These are phyloP conservation scores for Sistotremastrum suecicum DNA, from an alignment of 768 basidiomycete species.

Conservation along the genomic window DNA sequence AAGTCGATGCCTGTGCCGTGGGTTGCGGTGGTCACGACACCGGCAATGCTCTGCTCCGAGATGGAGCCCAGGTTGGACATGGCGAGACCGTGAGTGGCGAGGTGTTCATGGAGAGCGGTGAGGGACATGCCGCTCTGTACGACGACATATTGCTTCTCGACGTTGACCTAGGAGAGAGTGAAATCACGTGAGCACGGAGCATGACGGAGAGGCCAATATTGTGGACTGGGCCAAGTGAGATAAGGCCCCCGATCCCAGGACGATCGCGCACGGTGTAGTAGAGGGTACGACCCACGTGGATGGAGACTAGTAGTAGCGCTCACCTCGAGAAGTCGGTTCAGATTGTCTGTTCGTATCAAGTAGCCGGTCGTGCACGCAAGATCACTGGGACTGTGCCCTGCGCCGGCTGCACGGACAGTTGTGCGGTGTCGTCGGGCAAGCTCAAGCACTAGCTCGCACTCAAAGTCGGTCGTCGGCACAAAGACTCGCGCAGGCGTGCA, in stretches of 20 bases:
- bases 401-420: conserved; percentile 68
- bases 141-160: conserved; percentile 48
- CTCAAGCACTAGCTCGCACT: conserved; percentile 67
- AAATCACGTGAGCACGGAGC: neutral
- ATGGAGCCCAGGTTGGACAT: conserved; percentile 93
- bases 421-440: conserved; percentile 62
- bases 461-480: conserved; percentile 50
- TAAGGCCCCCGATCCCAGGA: neutral
- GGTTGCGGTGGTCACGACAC: conserved; percentile 85
- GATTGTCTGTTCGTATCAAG: conserved; percentile 66
- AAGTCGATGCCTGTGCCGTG: conserved; percentile 81
- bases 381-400: conserved; percentile 90
- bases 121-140: conserved; percentile 74
- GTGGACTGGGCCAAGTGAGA: conserved; percentile 9
- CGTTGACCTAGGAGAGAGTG: conserved; percentile 41
- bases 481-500: conserved; percentile 62
- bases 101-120: conserved; percentile 51
- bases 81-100: conserved; percentile 57
- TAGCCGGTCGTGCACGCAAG: conserved; percentile 80
- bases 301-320: conserved; percentile 15
- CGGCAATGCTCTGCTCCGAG: conserved; percentile 89
- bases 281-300: no score
- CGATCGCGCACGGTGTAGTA: no score
- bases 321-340: conserved; percentile 69
- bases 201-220: conserved; percentile 6